A percentile compares a stretch with the other conserved stretches of the same genome.
These are phyloP conservation scores for Lathyrus oleraceus DNA, from an alignment of 306 rosid species.

Conservation along the genomic window DNA sequence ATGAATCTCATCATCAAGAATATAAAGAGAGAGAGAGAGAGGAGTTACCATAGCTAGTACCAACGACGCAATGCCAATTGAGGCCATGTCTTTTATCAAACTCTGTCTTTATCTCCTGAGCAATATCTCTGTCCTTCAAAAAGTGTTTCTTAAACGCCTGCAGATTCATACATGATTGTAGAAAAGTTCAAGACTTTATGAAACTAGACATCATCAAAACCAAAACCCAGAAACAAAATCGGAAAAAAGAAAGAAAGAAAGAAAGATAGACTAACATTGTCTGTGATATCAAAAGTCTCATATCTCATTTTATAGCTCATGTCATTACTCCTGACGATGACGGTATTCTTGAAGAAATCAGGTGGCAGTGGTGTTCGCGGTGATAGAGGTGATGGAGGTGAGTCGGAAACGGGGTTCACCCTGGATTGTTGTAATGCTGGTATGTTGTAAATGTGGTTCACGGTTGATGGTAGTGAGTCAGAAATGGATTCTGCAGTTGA, in stretches of 20 bases:
- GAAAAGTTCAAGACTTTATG: conserved; percentile 26
- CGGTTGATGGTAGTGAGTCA: conserved; percentile 43
- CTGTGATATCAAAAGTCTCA: conserved; percentile 80
- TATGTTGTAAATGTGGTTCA: conserved; percentile 49
- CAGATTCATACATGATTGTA: neutral
- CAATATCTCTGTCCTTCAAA: conserved; percentile 75
- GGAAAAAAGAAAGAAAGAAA: neutral
- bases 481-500: conserved; percentile 19
- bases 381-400: too few species aligned
- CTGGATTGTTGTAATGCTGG: conserved; percentile 11
- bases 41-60: conserved; percentile 75
- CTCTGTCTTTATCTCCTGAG: conserved; percentile 84
- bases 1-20: too few species aligned
- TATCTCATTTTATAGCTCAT: conserved; percentile 54
- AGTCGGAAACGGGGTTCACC: too few species aligned
- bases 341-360: conserved; percentile 48
- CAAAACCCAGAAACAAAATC: conserved; percentile 34
- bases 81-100: conserved; percentile 84
- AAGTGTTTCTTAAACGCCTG: conserved; percentile 81
- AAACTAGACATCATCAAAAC: neutral
- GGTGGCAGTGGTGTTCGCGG: neutral
- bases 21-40: too few species aligned
- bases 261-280: conserved; percentile 51
- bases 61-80: conserved; percentile 95
- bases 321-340: conserved; percentile 28